Conservation (phyloP, 306 rosid species). For the Vigna radiata region DNA sequence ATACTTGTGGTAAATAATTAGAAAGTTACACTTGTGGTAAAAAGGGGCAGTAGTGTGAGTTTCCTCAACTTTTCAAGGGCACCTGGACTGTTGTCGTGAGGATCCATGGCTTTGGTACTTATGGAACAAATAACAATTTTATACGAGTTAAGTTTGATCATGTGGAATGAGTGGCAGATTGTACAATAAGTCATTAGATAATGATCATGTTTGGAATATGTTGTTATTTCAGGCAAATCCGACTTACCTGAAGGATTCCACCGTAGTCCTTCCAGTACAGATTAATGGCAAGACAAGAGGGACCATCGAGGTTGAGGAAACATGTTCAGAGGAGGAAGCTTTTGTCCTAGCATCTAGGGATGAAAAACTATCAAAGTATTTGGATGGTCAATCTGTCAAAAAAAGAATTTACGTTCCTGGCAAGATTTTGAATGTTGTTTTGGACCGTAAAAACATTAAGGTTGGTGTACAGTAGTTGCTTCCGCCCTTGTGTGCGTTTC, state of each 20-base stretch:
- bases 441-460: conserved; percentile 72
- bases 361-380: conserved; percentile 79
- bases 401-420: conserved; percentile 88
- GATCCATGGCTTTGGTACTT: not conserved
- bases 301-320: conserved; percentile 83
- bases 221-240: conserved; percentile 70
- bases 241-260: conserved; percentile 74
- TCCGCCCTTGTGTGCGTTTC: conserved; percentile 8
- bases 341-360: conserved; percentile 70
- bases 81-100: not conserved
- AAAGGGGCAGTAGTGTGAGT: not conserved
- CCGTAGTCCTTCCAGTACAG: conserved; percentile 83
- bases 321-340: conserved; percentile 87
- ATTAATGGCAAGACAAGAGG: conserved; percentile 98
- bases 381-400: conserved; percentile 65
- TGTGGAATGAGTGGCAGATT: conserved; percentile 14
- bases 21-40: not conserved
- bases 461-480: conserved; percentile 52
- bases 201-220: conserved; percentile 16
- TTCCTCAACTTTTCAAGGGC: not conserved
- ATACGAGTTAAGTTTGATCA: conserved; percentile 1
- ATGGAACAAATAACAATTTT: not conserved
- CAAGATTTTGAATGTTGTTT: conserved; percentile 84
- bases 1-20: not conserved
- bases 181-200: not conserved